Evolutionary conservation across 1,139 yeast species (phyloP).

Genomic region (Scheffersomyces stambukii): DNA sequence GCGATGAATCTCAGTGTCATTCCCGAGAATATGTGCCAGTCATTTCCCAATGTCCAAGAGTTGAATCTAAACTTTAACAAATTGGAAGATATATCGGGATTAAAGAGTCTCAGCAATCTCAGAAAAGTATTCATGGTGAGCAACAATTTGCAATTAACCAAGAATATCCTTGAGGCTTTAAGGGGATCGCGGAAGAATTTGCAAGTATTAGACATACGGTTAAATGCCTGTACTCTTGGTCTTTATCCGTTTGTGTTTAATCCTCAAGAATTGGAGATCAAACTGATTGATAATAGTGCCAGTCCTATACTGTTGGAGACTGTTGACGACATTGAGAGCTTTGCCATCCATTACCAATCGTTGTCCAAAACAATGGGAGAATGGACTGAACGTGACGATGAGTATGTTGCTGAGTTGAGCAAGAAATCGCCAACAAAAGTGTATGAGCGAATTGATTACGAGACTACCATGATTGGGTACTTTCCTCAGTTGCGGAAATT

Average conservation of each 20-base stretch:
- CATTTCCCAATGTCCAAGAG: conserved; percentile 46
- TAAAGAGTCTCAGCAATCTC: conserved; percentile 28
- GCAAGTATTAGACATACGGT: conserved; percentile 43
- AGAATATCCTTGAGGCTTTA: conserved; percentile 29
- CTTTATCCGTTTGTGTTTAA: conserved; percentile 53
- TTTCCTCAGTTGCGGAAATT: conserved; percentile 32
- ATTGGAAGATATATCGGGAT: conserved; percentile 24
- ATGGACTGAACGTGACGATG: conserved; percentile 35
- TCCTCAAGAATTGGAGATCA: conserved; percentile 35
- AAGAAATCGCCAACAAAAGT: conserved; percentile 2
- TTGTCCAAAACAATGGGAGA: conserved; percentile 26
- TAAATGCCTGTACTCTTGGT: conserved; percentile 46
- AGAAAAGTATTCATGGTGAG: conserved; percentile 42
- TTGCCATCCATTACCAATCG: conserved; percentile 38
- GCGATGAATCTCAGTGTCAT: conserved; percentile 39
- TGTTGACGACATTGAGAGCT: conserved; percentile 44
- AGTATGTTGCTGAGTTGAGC: conserved; percentile 14
- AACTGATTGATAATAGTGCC: conserved; percentile 21
- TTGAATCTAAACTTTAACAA: conserved; percentile 50
- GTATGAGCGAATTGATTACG: conserved; percentile 31
- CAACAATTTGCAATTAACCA: conserved; percentile 36
- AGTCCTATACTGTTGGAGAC: conserved; percentile 42
- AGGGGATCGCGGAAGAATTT: conserved; percentile 28
- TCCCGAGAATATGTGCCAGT: conserved; percentile 30
- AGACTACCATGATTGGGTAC: conserved; percentile 32